A percentile compares a stretch with the other conserved stretches of the same genome.
Evolutionary conservation across 176 grass and related monocot species (phyloP).

Genomic region (Tillandsia fasciculata): DNA sequence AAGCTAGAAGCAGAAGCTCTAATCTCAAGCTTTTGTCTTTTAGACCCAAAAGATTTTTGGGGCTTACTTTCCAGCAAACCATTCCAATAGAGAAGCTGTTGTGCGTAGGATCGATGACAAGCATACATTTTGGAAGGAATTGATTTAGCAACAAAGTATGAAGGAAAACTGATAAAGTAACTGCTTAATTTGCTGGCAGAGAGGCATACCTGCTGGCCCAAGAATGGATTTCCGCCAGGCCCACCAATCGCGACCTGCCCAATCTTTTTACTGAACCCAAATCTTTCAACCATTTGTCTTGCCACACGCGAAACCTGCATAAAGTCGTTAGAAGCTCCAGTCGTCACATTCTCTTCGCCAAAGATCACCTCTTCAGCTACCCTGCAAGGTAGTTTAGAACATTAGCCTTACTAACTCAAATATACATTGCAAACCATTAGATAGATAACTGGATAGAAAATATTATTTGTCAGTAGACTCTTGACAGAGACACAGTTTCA

Average conservation of each 20-base stretch:
- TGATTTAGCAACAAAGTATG: too few species aligned
- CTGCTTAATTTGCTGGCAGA: not conserved
- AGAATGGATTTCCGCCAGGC: conserved; percentile 90
- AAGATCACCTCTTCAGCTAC: conserved; percentile 99
- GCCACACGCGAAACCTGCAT: conserved; percentile 96
- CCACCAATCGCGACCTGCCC: conserved; percentile 87
- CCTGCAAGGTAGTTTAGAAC: conserved; percentile 32
- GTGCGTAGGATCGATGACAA: too few species aligned
- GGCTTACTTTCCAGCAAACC: too few species aligned
- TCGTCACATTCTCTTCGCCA: conserved; percentile 84
- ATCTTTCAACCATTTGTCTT: conserved; percentile 97
- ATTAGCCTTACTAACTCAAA: not conserved
- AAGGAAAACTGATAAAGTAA: not conserved
- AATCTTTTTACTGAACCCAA: conserved; percentile 97
- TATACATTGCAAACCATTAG: not conserved
- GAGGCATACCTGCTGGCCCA: conserved; percentile 81
- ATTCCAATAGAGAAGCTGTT: too few species aligned
- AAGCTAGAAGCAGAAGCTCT: too few species aligned
- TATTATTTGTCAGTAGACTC: too few species aligned
- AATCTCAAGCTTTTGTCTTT: too few species aligned
- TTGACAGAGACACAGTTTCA: too few species aligned
- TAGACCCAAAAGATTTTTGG: too few species aligned
- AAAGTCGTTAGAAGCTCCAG: conserved; percentile 91
- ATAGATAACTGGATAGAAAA: not conserved
- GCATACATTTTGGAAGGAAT: too few species aligned